Conservation (phyloP, 257 asterid genomes). For the Capsicum baccatum region DNA sequence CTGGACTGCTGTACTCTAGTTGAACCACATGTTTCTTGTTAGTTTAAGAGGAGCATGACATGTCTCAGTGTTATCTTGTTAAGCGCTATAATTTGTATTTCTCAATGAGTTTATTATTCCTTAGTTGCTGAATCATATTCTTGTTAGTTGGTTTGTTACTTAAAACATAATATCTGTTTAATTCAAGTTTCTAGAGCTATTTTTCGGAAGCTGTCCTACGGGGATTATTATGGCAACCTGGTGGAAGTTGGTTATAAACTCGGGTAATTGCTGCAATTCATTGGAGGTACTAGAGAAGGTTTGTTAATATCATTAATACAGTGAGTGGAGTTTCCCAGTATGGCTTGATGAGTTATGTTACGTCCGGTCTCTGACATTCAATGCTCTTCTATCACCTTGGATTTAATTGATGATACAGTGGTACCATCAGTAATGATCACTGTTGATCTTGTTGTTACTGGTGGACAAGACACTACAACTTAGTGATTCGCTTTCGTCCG, state of each 20-base stretch:
- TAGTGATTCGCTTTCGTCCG: not conserved
- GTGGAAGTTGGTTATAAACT: not conserved
- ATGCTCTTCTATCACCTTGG: not conserved
- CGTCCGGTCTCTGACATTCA: not conserved
- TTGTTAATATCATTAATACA: not conserved
- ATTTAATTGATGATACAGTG: not conserved
- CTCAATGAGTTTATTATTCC: not conserved
- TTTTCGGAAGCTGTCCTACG: not conserved
- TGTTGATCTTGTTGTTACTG: not conserved
- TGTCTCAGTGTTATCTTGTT: not conserved
- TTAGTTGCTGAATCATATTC: not conserved
- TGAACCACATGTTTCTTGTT: not conserved
- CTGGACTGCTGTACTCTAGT: not conserved
- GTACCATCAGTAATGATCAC: not conserved
- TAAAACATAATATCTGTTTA: not conserved
- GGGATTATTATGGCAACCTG: not conserved
- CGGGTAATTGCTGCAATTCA: not conserved
- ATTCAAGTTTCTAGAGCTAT: not conserved
- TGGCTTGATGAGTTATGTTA: not conserved
- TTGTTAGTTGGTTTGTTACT: not conserved
- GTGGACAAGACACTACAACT: too few relatives aligned
- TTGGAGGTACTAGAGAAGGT: not conserved
- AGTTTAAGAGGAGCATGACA: slow-evolving; percentile 17
- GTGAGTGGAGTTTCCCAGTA: not conserved
- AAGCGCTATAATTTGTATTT: not conserved